Evolutionary conservation across 108 stramenopile genomes (phyloP), one percentile per base, ranked within the genome.

Genomic region (Conticribra weissflogii): DNA sequence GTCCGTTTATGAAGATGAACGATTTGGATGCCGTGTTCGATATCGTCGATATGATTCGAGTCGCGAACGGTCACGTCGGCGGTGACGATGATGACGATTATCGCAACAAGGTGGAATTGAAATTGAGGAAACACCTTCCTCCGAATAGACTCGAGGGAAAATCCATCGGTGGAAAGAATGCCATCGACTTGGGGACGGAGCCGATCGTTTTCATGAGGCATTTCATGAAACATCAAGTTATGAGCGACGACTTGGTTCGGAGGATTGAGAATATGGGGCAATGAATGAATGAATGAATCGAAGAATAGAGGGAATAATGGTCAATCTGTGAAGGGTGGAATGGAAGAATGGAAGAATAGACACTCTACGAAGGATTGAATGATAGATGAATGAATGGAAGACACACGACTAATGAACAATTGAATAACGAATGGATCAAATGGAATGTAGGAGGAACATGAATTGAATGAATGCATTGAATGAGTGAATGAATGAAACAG

Each of bases 1-100:
- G 97, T 70, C 97, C 97, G 0, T 98, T 93, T 64, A 98, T 98
- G 97, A 98, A 98, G 81, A 97, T 97, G 96, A 98, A 98, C 74
- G 91, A 94, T 69, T 62, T 98, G 29, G 95, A 98, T 71, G 88
- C 93, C 3, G 71, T 98, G 34, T 68, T 83, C 36, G 92, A 97
- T 70, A 79, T 98, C 49, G 50, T 88, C 9, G 80, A 88, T 23
- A 75, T 86, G 79, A 82, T 88, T 18, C 68, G 80, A 53, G 25
- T 46, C 18, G 15, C 16, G 22, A 41, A 71, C 21, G 70, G 54
- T 45, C 41, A 18, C 32, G 47, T 28, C 27, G 72, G n/a, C n/a
- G 31, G 22, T 45, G 47, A 47, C 44, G 61, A 0, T 17, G 46
- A 33, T n/a, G n/a, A n/a, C n/a, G n/a, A n/a, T n/a, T n/a, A n/a